phyloP scores from a whole-genome alignment of 2,329 filamentous ascomycete species.

The Scytalidium sp. region DNA sequence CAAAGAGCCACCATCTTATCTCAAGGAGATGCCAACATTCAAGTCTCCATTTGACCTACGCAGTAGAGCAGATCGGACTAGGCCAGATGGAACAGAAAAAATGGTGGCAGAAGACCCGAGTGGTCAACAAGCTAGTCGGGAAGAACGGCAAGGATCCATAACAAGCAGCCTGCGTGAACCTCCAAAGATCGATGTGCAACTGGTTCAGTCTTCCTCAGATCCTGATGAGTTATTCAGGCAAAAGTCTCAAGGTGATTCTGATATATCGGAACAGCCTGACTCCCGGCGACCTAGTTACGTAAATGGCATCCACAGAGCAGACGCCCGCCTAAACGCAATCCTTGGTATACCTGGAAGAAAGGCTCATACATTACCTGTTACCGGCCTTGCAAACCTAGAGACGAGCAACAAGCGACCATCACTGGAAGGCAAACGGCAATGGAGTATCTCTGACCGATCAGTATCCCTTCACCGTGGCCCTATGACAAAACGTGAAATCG shows the following conservation, averaged over 20 bases:
- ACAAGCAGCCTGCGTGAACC: conserved; percentile 44
- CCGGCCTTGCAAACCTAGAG: conserved; percentile 39
- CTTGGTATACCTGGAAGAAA: conserved; percentile 29
- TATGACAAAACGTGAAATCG: conserved; percentile 70
- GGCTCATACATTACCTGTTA: conserved; percentile 37
- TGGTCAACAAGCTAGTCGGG: conserved; percentile 33
- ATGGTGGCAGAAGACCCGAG: conserved; percentile 33
- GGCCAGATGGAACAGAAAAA: conserved; percentile 17
- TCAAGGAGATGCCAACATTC: conserved; percentile 42
- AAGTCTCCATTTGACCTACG: conserved; percentile 42
- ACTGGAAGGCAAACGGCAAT: conserved; percentile 35
- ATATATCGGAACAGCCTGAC: conserved; percentile 24
- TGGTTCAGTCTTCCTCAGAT: conserved; percentile 28
- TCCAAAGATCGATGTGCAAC: conserved; percentile 43
- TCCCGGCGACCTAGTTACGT: conserved; percentile 18
- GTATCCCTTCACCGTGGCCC: conserved; percentile 33
- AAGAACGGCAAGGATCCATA: conserved; percentile 34
- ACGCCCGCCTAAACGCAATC: conserved; percentile 30
- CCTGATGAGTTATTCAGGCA: conserved; percentile 9
- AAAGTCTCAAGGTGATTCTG: conserved; percentile 16
- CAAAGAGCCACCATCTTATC: conserved; percentile 18
- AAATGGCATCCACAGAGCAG: conserved; percentile 17
- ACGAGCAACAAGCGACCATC: conserved; percentile 21
- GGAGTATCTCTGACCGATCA: conserved; percentile 48
- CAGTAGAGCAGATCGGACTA: conserved; percentile 23